A percentile compares a stretch with the other conserved stretches of the same genome.
These are phyloP conservation scores for Septoria linicola DNA, from an alignment of 2,329 filamentous ascomycete genomes.

Conservation along the genomic window DNA sequence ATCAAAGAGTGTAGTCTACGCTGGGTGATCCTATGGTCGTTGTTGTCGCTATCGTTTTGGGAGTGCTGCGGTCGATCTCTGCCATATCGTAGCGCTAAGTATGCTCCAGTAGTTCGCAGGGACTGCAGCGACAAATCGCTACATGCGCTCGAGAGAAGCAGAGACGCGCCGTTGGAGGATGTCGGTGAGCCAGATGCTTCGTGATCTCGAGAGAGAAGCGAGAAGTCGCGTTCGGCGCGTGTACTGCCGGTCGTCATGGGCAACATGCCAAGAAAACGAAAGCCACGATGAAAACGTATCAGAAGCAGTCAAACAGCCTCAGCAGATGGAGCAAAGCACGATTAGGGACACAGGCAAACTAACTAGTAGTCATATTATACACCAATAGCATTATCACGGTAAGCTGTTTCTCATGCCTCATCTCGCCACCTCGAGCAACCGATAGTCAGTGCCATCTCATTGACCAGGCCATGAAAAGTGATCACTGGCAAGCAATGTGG, in stretches of 20 bases:
- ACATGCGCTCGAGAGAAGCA: conserved; percentile 26
- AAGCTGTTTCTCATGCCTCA: background rate
- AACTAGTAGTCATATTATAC: conserved; percentile 4
- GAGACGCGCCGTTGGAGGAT: conserved; percentile 14
- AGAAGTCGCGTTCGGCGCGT: conserved; percentile 11
- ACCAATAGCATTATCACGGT: background rate
- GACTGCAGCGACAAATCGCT: conserved; percentile 33
- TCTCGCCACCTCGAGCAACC: background rate
- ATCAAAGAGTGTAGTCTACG: conserved; percentile 24
- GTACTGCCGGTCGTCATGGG: background rate
- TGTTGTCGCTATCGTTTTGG: conserved; percentile 22
- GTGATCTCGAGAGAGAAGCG: background rate
- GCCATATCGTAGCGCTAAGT: conserved; percentile 34
- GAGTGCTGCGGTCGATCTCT: conserved; percentile 27
- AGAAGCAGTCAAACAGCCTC: too few relatives aligned
- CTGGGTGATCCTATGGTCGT: conserved; percentile 21
- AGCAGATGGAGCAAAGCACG: too few relatives aligned
- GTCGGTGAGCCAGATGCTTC: conserved; percentile 9
- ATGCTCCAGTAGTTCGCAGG: conserved; percentile 30
- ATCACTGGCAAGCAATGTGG: background rate
- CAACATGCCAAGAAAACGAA: background rate
- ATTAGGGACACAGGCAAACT: too few relatives aligned
- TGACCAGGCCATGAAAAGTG: background rate
- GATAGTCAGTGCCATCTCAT: background rate
- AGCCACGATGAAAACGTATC: too few relatives aligned